Evolutionary conservation across 2,329 filamentous ascomycete species (phyloP).

Genomic region (Fusarium agapanthi): DNA sequence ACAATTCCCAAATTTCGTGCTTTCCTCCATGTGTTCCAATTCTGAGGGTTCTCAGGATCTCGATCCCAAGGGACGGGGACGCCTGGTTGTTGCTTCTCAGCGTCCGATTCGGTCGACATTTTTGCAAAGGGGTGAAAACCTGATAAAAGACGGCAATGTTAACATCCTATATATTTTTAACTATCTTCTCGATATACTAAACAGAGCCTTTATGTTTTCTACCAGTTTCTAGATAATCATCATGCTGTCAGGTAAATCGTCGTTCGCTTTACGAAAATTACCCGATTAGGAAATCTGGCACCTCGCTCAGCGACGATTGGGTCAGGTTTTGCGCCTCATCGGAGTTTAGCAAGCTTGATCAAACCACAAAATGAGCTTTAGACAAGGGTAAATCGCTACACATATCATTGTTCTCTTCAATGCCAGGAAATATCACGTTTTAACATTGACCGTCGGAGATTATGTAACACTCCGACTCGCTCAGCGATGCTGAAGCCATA

Average conservation of each 20-base stretch:
- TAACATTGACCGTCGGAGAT: background rate
- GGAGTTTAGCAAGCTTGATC: background rate
- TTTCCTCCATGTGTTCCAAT: background rate
- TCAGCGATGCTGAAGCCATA: background rate
- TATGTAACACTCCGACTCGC: background rate
- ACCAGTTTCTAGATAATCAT: background rate
- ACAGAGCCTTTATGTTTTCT: accelerated
- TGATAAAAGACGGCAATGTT: background rate
- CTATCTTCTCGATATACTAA: accelerated
- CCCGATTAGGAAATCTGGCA: background rate
- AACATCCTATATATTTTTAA: accelerated
- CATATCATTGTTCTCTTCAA: background rate
- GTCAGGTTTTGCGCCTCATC: background rate
- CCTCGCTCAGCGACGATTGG: slow-evolving; percentile 2
- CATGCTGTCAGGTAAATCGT: background rate
- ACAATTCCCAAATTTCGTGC: background rate
- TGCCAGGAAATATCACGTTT: background rate
- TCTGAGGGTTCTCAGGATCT: slow-evolving; percentile 3
- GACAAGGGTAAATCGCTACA: accelerated
- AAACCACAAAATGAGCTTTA: too few species aligned
- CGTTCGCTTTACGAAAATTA: background rate
- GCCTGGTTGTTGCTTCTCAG: background rate
- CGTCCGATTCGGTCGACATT: background rate
- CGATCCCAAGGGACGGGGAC: background rate
- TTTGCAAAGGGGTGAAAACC: background rate